These are phyloP conservation scores for Akanthomyces dipterigenus DNA, from an alignment of 2,329 filamentous ascomycete genomes.

Conservation along the genomic window DNA sequence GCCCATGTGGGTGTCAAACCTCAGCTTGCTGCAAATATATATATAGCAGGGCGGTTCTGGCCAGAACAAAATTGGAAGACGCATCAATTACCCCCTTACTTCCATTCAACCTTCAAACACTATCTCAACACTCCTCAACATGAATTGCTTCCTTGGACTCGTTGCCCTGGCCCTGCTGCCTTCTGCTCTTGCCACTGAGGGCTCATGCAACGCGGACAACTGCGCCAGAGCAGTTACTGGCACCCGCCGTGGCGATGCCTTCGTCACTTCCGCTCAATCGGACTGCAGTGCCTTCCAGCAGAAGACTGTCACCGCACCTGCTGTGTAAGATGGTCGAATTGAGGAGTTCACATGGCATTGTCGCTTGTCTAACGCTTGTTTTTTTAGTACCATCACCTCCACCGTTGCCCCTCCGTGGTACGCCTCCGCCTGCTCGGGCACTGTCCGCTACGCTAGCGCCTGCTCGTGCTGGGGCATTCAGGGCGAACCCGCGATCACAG, in stretches of 20 bases:
- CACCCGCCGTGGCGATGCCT: constrained; percentile 1
- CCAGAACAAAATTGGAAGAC: background rate
- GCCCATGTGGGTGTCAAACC: background rate
- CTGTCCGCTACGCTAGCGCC: constrained; percentile 1
- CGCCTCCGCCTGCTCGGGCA: constrained; percentile 1
- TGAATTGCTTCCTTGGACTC: background rate
- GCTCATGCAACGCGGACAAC: constrained; percentile 1
- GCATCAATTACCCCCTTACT: background rate
- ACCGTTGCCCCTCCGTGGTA: constrained; percentile 1
- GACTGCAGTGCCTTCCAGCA: constrained; percentile 3
- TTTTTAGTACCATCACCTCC: background rate
- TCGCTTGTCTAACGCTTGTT: background rate
- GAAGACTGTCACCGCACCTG: background rate
- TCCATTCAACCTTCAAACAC: background rate
- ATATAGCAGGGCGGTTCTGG: background rate
- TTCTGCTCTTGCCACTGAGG: background rate
- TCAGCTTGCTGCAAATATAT: background rate
- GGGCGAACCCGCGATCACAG: background rate
- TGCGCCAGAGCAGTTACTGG: constrained; percentile 7
- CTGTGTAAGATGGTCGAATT: background rate
- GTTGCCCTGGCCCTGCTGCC: background rate
- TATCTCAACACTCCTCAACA: background rate
- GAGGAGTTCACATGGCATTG: background rate
- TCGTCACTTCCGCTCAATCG: background rate
- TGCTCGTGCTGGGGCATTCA: constrained; percentile 8